phyloP scores from a whole-genome alignment of 2,329 filamentous ascomycete genomes.

The Xylariaceae sp. region DNA sequence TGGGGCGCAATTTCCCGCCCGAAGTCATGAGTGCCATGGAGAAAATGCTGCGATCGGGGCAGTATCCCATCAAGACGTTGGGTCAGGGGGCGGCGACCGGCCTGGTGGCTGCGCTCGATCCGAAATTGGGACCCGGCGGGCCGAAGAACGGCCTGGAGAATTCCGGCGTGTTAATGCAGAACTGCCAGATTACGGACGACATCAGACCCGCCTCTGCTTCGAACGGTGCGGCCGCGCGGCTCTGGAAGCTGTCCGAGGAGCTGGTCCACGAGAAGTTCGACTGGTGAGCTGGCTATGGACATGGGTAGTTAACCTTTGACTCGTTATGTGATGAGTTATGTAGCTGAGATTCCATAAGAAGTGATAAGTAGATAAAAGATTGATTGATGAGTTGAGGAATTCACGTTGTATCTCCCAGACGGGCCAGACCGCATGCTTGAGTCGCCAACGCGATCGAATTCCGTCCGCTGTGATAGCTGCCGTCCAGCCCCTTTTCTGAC shows the following conservation, averaged over 20 bases:
- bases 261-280: conserved; percentile 33
- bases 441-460: too few relatives aligned
- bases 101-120: conserved; percentile 32
- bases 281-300: conserved; percentile 18
- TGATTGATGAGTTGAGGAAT: too few relatives aligned
- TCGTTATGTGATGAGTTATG: too few relatives aligned
- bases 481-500: too few relatives aligned
- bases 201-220: conserved; percentile 24
- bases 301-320: not conserved
- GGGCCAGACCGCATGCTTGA: too few relatives aligned
- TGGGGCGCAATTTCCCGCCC: conserved; percentile 22
- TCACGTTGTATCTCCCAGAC: too few relatives aligned
- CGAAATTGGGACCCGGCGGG: conserved; percentile 22
- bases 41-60: not conserved
- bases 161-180: conserved; percentile 27
- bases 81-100: conserved; percentile 26
- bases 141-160: conserved; percentile 30
- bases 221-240: conserved; percentile 31
- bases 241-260: conserved; percentile 35
- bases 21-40: conserved; percentile 16
- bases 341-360: not conserved
- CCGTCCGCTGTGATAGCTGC: too few relatives aligned
- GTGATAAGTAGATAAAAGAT: too few relatives aligned
- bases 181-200: conserved; percentile 32
- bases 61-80: conserved; percentile 15